Evolutionary conservation across 495 filamentous ascomycete species (phyloP), one percentile per base, ranked within the genome.

Genomic region (Pseudoneurospora amorphoporcata): DNA sequence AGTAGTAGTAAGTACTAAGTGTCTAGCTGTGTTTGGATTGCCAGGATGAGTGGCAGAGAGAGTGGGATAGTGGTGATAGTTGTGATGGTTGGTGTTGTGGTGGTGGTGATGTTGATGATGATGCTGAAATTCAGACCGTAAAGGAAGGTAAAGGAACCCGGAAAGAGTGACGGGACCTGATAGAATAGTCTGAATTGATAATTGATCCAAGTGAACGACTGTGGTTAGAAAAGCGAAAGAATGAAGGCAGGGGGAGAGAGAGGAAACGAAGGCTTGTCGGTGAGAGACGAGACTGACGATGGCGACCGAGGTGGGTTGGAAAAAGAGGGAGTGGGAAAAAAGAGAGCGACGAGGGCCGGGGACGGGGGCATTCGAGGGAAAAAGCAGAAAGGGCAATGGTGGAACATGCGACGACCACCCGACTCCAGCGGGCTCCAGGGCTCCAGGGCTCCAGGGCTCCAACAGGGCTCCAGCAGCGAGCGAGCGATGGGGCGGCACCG

Each of bases 171-270:
- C 77, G 81, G 79, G 75, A 73, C 70, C 75, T 76, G 41, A 41
- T 68, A 61, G 70, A 78, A 72, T 70, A 73, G 77, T 76, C 70
- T 76, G 73, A 80, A 77, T 74, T 69, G 72, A 69, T 78, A 41
- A 74, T 77, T 82, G 53, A 65, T 65, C 73, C 76, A 81, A 83
- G 80, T 73, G 81, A 83, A 79, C 76, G 81, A 83, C 81, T 81
- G 77, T 79, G 80, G 79, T 79, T 78, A 81, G 79, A 77, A 79
- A 80, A 80, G 76, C 73, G 73, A 80, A 72, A 68, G 37, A n/a
- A 61, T 37, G 79, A 77, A 75, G 68, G 77, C 71, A 79, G 77
- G 75, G 69, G 75, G 76, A 74, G 75, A 78, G 74, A 71, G 71
- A 45, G 72, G 75, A 76, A 76, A 71, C 74, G 77, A 75, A 75